phyloP scores from a whole-genome alignment of 2,329 filamentous ascomycete genomes.

The Colletotrichum tanaceti region DNA sequence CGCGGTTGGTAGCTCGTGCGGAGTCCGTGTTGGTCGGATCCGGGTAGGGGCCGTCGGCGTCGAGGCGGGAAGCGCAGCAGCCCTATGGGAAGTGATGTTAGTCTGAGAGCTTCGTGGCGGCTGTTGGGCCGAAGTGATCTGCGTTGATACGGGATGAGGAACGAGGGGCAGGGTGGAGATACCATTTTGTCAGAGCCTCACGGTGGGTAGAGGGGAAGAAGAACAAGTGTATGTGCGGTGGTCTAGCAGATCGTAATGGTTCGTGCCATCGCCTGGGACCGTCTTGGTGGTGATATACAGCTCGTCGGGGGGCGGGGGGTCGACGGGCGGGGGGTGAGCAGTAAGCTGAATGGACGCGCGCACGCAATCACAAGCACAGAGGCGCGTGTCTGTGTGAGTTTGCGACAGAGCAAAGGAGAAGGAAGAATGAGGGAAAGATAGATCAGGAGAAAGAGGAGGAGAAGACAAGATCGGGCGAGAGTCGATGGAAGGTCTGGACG shows the following conservation, averaged over 20 bases:
- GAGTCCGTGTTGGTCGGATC: constrained; percentile 62
- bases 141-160: not conserved
- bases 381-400: not conserved
- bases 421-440: not conserved
- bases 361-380: not conserved
- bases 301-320: not conserved
- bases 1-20: constrained; percentile 64
- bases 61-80: constrained; percentile 67
- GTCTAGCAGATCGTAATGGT: constrained; percentile 7
- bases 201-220: not conserved
- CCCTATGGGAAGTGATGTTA: constrained; percentile 56
- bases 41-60: constrained; percentile 66
- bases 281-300: not conserved
- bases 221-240: not conserved
- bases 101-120: not conserved
- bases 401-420: not conserved
- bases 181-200: constrained; percentile 25
- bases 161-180: not conserved
- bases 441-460: not conserved
- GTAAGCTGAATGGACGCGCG: not conserved
- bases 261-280: constrained; percentile 32
- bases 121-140: not conserved
- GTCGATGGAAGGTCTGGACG: constrained; percentile 24
- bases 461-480: constrained; percentile 6
- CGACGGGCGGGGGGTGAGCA: too few relatives aligned